Conservation (phyloP, 768 basidiomycete species). For the Pleurotus tuoliensis region DNA sequence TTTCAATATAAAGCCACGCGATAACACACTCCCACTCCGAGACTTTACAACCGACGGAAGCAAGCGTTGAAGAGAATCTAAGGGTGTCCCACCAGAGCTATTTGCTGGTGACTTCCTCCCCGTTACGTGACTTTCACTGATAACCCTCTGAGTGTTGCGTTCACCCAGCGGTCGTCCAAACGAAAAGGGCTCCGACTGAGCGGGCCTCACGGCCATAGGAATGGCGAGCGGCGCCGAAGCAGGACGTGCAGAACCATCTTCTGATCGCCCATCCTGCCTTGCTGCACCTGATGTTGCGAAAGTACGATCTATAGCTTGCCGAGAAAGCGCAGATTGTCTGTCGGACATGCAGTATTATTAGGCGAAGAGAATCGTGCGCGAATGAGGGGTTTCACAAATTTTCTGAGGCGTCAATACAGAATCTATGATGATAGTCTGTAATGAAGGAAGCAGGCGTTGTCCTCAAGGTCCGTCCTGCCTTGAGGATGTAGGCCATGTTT, state of each 20-base stretch:
- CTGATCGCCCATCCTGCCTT: background rate
- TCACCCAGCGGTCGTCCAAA: constrained; percentile 10
- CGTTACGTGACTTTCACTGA: constrained; percentile 7
- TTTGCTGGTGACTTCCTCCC: constrained; percentile 10
- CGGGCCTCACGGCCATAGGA: background rate
- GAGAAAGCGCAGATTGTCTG: background rate
- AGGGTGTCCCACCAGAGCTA: constrained; percentile 21
- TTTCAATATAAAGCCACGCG: constrained; percentile 90
- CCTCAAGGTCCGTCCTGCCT: background rate
- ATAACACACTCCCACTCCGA: constrained; percentile 77
- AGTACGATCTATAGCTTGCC: background rate
- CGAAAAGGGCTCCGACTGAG: background rate
- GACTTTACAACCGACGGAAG: constrained; percentile 79
- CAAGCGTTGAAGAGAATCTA: constrained; percentile 65
- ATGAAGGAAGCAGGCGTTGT: background rate
- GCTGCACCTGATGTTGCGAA: background rate
- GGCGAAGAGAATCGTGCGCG: too few species aligned
- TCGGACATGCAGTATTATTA: background rate
- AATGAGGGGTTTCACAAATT: too few species aligned
- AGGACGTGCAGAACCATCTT: background rate
- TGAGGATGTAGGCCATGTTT: background rate
- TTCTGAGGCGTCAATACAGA: too few species aligned
- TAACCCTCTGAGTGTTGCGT: background rate
- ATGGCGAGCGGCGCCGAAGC: background rate
- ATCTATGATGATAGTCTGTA: background rate